Conservation (phyloP, 2,329 filamentous ascomycete genomes). For the Diaporthe vexans region DNA sequence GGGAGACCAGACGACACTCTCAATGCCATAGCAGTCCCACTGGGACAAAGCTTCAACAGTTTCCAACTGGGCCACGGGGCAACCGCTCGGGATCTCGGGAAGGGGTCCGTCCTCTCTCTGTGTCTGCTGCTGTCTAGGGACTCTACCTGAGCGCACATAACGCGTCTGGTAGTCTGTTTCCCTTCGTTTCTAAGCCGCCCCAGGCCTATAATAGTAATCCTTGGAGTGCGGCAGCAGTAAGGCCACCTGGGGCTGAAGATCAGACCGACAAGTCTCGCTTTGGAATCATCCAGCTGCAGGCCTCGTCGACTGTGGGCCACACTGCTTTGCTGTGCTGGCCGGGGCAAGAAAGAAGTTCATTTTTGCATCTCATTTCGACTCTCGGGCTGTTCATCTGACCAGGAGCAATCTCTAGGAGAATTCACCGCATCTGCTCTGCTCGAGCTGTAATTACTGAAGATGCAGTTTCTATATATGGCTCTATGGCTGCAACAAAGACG, state of each 20-base stretch:
- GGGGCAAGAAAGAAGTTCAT: neutral
- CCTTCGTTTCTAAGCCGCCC: constrained; percentile 23
- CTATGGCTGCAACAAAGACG: constrained; percentile 7
- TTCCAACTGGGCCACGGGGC: neutral
- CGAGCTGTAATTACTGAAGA: neutral
- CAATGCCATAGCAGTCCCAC: constrained; percentile 5
- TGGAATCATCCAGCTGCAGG: neutral
- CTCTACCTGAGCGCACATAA: neutral
- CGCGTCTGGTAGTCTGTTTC: constrained; percentile 9
- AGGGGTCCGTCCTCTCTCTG: constrained; percentile 4
- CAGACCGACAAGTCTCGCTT: constrained; percentile 19
- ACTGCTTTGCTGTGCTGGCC: constrained; percentile 3
- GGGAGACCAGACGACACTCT: constrained; percentile 15
- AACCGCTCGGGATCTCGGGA: constrained; percentile 8
- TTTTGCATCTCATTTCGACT: neutral
- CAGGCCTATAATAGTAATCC: neutral
- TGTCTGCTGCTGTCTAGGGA: neutral
- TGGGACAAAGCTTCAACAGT: constrained; percentile 20
- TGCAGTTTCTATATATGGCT: neutral
- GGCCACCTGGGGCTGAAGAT: constrained; percentile 7
- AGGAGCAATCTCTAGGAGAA: neutral
- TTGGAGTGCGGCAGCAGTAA: neutral
- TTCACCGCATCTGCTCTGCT: neutral
- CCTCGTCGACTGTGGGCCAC: neutral
- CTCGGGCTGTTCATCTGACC: neutral